Evolutionary conservation across 768 basidiomycete species (phyloP), one percentile per base, ranked within the genome.

Genomic region (Suillus hirtellus): DNA sequence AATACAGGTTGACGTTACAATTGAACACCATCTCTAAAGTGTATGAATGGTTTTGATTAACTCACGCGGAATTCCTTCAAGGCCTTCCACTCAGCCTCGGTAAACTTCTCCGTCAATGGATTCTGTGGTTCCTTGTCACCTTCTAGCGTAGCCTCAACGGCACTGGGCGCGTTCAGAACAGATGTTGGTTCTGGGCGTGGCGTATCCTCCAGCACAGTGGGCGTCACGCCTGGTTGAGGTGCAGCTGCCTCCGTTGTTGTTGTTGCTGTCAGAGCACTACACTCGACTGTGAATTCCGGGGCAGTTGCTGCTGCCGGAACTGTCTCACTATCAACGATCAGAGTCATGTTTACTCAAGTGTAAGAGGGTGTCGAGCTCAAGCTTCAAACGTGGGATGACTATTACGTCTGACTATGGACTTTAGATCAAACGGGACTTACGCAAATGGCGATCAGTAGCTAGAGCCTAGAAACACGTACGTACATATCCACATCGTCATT

Each of bases 51-150:
- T 34, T 31, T 34, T 35, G 46, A 67, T 47, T 24, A 42, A 73
- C 83, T 46, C 69, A 90, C 91, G 64, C 90, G 80, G 64, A 94
- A 87, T 66, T 84, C 82, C 66, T 83, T 83, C 67, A 94, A 75
- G 10, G 88, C 88, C 15, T 71, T 76, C 89, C 91, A 90, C 73
- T 94, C 92, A n/a, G 78, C 79, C 9, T 83, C 76, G 0, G 86
- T 89, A 73, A 93, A 94, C 70, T 81, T 80, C 71, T 81, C 76
- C 0, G 92, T 93, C 37, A 94, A 79, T 2, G 80, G 68, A 69
- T 86, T 93, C 75, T 92, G 88, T 0, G 86, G 87, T 72, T 93
- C 91, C 15, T 64, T 71, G 19, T 27, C 74, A 21, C 76, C 65
- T 8, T 65, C 40, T 21, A 11, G 27, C 9, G 6, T 35, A 27